phyloP scores from a whole-genome alignment of 2,329 filamentous ascomycete species.

The Colletotrichum caudatum region DNA sequence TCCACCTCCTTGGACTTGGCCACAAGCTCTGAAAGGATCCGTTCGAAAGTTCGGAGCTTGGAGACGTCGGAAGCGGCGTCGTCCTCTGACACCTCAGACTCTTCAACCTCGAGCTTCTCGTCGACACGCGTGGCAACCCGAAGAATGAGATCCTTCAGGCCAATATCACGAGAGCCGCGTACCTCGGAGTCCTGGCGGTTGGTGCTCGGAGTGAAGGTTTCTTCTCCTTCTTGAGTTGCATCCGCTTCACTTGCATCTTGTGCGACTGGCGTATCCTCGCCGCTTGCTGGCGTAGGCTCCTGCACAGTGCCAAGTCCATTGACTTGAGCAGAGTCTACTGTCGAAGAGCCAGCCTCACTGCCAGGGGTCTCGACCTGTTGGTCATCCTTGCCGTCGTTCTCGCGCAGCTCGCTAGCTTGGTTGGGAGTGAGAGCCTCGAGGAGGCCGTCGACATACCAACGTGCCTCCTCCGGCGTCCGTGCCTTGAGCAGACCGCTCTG shows the following conservation, averaged over 20 bases:
- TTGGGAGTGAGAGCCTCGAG: conserved; percentile 60
- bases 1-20: conserved; percentile 43
- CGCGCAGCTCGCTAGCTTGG: conserved; percentile 29
- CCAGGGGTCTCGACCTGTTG: neutral
- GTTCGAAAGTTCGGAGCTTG: conserved; percentile 63
- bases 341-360: conserved; percentile 1
- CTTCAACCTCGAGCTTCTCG: conserved; percentile 46
- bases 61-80: conserved; percentile 47
- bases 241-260: conserved; percentile 6
- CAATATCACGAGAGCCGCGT: conserved; percentile 33
- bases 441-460: conserved; percentile 63
- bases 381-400: conserved; percentile 53
- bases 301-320: neutral
- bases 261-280: neutral
- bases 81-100: conserved; percentile 44
- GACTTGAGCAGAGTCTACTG: neutral
- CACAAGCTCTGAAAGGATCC: conserved; percentile 63
- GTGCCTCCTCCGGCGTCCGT: conserved; percentile 59
- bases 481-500: conserved; percentile 64
- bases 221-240: conserved; percentile 8
- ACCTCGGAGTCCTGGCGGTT: conserved; percentile 17
- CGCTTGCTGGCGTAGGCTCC: neutral
- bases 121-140: conserved; percentile 62
- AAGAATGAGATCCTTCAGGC: conserved; percentile 64
- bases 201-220: neutral